Evolutionary conservation across 192 early-diverging fungal genomes (phyloP).

Genomic region (Backusella tuberculispora): DNA sequence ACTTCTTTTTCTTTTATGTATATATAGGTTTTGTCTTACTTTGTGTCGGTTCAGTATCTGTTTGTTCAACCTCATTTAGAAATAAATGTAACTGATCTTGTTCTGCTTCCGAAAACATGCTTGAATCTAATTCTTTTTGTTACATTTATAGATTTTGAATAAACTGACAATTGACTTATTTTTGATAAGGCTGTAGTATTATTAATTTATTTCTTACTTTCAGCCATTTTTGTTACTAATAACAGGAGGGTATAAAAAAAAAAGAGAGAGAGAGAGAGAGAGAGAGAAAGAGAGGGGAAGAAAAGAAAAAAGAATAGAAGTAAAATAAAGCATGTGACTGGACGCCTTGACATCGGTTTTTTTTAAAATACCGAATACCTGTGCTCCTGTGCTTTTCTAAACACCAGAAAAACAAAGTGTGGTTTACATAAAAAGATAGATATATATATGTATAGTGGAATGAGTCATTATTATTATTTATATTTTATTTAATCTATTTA

Average conservation of each 20-base stretch:
- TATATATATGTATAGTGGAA: too few relatives aligned
- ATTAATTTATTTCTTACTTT: neutral
- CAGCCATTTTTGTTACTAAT: neutral
- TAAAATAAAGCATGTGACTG: neutral
- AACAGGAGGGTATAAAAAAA: neutral
- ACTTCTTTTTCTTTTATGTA: neutral
- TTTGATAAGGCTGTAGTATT: too few relatives aligned
- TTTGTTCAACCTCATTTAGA: constrained; percentile 17
- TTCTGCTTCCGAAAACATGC: constrained; percentile 20
- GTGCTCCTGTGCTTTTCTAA: too few relatives aligned
- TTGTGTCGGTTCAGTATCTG: neutral
- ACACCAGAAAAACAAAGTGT: too few relatives aligned
- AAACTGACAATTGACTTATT: too few relatives aligned
- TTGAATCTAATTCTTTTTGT: neutral
- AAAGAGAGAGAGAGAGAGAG: neutral
- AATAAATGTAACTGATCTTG: constrained; percentile 23
- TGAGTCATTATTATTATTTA: too few relatives aligned
- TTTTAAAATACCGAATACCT: too few relatives aligned
- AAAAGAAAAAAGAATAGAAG: neutral
- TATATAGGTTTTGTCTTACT: neutral
- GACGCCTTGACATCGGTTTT: neutral
- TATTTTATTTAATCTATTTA: too few relatives aligned
- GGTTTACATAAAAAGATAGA: too few relatives aligned
- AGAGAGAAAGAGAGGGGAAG: neutral
- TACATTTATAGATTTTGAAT: neutral